Percentiles rank a stretch among this genome's conserved stretches.
phyloP scores from a whole-genome alignment of 306 rosid genomes.

The Vigna radiata region DNA sequence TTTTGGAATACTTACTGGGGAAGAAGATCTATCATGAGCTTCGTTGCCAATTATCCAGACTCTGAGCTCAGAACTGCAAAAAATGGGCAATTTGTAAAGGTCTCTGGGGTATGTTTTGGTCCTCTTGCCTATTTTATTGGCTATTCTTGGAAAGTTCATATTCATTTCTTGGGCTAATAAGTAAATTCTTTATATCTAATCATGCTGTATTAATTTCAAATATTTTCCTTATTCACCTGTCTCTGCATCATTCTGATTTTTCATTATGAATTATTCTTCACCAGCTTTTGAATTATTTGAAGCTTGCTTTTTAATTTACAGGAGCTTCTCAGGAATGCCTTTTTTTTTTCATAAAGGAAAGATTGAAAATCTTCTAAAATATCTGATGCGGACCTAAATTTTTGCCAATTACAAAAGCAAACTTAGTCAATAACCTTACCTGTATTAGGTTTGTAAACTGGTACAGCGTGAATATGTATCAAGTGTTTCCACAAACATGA shows the following conservation, averaged over 20 bases:
- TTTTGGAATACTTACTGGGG: constrained; percentile 96
- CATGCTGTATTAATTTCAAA: background rate
- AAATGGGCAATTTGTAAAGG: constrained; percentile 95
- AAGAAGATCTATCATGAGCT: constrained; percentile 79
- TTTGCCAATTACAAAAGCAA: background rate
- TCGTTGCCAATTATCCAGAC: constrained; percentile 80
- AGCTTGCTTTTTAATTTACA: constrained; percentile 4
- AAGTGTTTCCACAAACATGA: constrained; percentile 3
- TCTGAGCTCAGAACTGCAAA: constrained; percentile 98
- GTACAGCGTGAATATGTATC: constrained; percentile 1
- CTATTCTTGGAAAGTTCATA: constrained; percentile 27
- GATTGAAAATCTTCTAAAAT: background rate
- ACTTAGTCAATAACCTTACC: constrained; percentile 19
- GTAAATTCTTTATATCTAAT: constrained; percentile 14
- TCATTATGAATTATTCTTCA: constrained; percentile 29
- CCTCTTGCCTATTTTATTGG: constrained; percentile 37
- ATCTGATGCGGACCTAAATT: background rate
- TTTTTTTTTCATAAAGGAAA: constrained; percentile 32
- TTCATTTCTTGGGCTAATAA: background rate
- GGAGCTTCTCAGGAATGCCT: constrained; percentile 2
- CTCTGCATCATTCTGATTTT: constrained; percentile 34
- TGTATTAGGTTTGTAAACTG: constrained; percentile 11
- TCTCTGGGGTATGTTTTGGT: constrained; percentile 88
- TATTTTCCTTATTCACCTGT: constrained; percentile 4
- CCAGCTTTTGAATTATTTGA: constrained; percentile 26